Evolutionary conservation across 164 flowering plant genomes (phyloP), one percentile per base, ranked within the genome.

Genomic region (Malania oleifera): DNA sequence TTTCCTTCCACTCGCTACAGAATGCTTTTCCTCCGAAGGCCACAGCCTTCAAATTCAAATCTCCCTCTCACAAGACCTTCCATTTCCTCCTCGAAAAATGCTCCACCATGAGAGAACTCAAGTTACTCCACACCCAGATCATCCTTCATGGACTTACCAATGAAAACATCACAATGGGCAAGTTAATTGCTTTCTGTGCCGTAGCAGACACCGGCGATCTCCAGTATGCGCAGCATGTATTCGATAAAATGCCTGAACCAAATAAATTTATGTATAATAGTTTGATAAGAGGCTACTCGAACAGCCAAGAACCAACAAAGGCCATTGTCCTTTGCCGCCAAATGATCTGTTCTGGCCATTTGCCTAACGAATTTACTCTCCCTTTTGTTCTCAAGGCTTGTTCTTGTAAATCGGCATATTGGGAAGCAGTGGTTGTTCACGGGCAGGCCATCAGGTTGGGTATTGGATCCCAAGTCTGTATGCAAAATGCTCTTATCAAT

Each of bases 331-430:
- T 80, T 23, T 80, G 71, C 47, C 34, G 54, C 15, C n/a, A 52
- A 37, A 78, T 82, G 85, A 31, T 70, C 28, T 12, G 48, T 25
- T 54, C 46, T 0, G 81, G 78, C 0, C 47, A 63, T 31, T 63
- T 37, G 3, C 81, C 87, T 4, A 74, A 81, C 40, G 69, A 75
- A 14, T 83, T 73, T 31, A 83, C 86, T 7, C 66, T 81, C 12
- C 84, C 84, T n/a, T 83, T 77, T 63, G 77, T 81, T 25, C 76
- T 83, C 35, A 77, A 76, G 61, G 75, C 75, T 9, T 81, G 84
- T 62, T 70, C 80, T 19, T 13, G n/a, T 18, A 41, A 40, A 45
- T 59, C 26, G 7, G 61, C 57, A 13, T 71, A 61, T 48, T 37
- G 46, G 59, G 76, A 71, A 19, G 75, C 67, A 10, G 20, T 62